Percentiles rank a stretch among this genome's conserved stretches.
Conservation (phyloP, 2,329 filamentous ascomycete species). For the Verticillium nubilum region DNA sequence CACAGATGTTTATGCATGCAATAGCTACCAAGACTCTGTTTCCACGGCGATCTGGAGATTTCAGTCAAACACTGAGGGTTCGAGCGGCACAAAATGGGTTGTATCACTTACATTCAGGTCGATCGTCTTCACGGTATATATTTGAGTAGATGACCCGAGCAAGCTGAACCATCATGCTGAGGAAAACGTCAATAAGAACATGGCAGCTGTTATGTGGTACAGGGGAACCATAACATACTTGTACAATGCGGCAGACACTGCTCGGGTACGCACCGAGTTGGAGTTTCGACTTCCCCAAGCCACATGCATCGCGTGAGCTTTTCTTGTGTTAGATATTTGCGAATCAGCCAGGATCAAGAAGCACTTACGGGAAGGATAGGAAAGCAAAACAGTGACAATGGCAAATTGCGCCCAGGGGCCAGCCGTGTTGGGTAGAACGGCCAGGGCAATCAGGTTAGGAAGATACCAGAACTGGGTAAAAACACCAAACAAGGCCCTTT, state of each 20-base stretch:
- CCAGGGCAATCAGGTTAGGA: slow-evolving; percentile 24
- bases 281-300: slow-evolving; percentile 50
- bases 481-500: slow-evolving; percentile 21
- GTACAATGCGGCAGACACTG: slow-evolving; percentile 58
- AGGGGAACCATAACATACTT: slow-evolving; percentile 26
- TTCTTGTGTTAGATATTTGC: slow-evolving; percentile 16
- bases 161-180: slow-evolving; percentile 37
- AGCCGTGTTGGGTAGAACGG: slow-evolving; percentile 19
- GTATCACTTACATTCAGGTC: slow-evolving; percentile 25
- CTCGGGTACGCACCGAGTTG: slow-evolving; percentile 54
- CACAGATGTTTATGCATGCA: slow-evolving; percentile 12
- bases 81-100: too few species aligned
- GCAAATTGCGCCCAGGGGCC: slow-evolving; percentile 24
- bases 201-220: neutral
- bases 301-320: slow-evolving; percentile 41
- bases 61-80: too few species aligned
- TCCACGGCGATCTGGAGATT: slow-evolving; percentile 6
- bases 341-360: too few species aligned
- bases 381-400: slow-evolving; percentile 23
- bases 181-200: slow-evolving; percentile 13
- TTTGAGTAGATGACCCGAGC: slow-evolving; percentile 39
- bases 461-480: slow-evolving; percentile 27
- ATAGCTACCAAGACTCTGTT: slow-evolving; percentile 15
- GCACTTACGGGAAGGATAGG: slow-evolving; percentile 22
- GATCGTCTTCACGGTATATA: slow-evolving; percentile 39